Conservation (phyloP, 108 stramenopile genomes). For the Nitzschia putrida region DNA sequence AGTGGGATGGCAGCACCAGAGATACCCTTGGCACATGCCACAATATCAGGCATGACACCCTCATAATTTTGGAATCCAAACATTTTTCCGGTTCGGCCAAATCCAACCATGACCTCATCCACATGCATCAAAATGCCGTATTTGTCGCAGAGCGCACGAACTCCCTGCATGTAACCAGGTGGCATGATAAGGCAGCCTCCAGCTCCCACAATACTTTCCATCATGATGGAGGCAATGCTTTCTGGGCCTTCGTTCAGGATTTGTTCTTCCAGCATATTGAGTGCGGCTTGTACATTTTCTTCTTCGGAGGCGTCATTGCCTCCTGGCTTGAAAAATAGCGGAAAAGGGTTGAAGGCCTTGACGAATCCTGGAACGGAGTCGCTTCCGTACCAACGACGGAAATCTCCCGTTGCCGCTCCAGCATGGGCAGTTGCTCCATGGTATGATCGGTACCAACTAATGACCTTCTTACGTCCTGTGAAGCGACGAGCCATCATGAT, state of each 20-base stretch:
- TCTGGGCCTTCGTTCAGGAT: conserved; percentile 68
- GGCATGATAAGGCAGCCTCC: conserved; percentile 86
- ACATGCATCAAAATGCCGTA: conserved; percentile 90
- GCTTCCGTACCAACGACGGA: conserved; percentile 56
- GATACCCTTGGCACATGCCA: conserved; percentile 90
- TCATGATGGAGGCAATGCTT: conserved; percentile 86
- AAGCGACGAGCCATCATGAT: conserved; percentile 91
- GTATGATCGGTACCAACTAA: conserved; percentile 77
- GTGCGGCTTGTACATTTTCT: conserved; percentile 45
- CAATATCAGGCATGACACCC: conserved; percentile 87
- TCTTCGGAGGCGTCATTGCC: conserved; percentile 47
- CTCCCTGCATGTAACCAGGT: conserved; percentile 70
- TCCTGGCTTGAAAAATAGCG: conserved; percentile 55
- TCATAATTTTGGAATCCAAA: conserved; percentile 93
- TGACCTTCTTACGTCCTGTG: conserved; percentile 62
- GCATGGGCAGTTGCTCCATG: conserved; percentile 92
- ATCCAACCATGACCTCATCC: conserved; percentile 96
- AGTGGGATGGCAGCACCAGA: conserved; percentile 49
- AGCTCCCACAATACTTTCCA: conserved; percentile 92
- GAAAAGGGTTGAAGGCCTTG: conserved; percentile 60
- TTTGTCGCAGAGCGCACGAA: conserved; percentile 83
- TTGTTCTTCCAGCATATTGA: conserved; percentile 64
- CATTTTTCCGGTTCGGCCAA: conserved; percentile 91
- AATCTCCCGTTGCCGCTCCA: conserved; percentile 87
- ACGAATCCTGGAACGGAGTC: conserved; percentile 51